A percentile compares a stretch with the other conserved stretches of the same genome.
These are phyloP conservation scores for Agrostemma githago DNA, from an alignment of 148 eudicot genomes.

Conservation along the genomic window DNA sequence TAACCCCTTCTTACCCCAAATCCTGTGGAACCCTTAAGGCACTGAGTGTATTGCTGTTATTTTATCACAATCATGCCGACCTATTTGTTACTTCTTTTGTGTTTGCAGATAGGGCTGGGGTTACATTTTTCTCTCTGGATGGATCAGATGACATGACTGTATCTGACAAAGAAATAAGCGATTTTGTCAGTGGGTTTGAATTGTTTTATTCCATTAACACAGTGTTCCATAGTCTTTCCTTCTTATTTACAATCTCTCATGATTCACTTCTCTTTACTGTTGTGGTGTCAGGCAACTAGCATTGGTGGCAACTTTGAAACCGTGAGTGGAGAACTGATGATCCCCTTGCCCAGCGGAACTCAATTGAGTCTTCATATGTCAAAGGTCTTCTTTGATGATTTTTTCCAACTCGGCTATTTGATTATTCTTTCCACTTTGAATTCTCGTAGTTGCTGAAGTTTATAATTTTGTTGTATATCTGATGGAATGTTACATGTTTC, in stretches of 20 bases:
- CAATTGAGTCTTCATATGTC: conserved; percentile 67
- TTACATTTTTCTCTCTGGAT: conserved; percentile 56
- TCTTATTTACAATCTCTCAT: neutral
- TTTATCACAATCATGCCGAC: neutral
- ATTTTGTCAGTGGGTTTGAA: conserved; percentile 57
- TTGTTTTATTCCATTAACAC: conserved; percentile 9
- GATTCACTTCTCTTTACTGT: conserved; percentile 7
- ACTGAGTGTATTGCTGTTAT: neutral
- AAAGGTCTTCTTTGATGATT: conserved; percentile 45
- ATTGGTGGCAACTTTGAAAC: conserved; percentile 62
- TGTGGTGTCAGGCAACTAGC: conserved; percentile 59
- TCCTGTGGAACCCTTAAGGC: neutral
- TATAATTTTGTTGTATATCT: neutral
- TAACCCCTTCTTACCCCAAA: neutral
- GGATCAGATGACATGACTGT: conserved; percentile 34
- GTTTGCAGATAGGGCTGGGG: conserved; percentile 55
- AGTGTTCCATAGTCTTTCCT: neutral
- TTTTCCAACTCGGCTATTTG: neutral
- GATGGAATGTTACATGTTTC: conserved; percentile 11
- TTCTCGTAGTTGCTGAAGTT: neutral
- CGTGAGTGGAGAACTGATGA: conserved; percentile 56
- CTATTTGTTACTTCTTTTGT: neutral
- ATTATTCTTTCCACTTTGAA: neutral
- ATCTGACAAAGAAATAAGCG: conserved; percentile 53
- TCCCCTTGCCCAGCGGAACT: conserved; percentile 56